Percentiles rank a stretch among this genome's conserved stretches.
These are phyloP conservation scores for Botrytis hyacinthi DNA, from an alignment of 2,329 filamentous ascomycete genomes.

Conservation along the genomic window DNA sequence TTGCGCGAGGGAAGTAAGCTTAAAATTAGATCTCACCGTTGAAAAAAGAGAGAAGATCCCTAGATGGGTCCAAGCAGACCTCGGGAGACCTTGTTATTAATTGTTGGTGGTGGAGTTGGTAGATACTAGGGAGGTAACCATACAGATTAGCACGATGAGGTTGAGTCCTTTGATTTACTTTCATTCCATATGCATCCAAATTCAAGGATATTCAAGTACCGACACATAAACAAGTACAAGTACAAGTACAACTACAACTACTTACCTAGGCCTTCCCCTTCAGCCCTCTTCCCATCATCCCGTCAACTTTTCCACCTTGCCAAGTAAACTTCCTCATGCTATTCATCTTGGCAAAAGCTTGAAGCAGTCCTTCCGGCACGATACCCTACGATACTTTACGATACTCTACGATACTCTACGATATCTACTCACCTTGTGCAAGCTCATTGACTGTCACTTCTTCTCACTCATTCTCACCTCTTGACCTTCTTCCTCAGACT, in stretches of 20 bases:
- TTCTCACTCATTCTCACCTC: background rate
- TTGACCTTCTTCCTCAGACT: background rate
- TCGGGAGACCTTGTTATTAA: background rate
- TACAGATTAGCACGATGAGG: too few species aligned
- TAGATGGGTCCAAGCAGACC: background rate
- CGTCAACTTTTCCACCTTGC: background rate
- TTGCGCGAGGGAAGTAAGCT: background rate
- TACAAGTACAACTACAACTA: background rate
- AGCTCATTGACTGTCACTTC: too few species aligned
- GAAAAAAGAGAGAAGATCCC: background rate
- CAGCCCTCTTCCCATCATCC: background rate
- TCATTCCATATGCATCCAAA: background rate
- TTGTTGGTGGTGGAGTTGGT: background rate
- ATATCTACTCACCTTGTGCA: too few species aligned
- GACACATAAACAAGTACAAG: background rate
- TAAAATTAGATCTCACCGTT: background rate
- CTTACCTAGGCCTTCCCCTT: background rate
- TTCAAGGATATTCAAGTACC: too few species aligned
- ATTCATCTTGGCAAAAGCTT: conserved; percentile 7
- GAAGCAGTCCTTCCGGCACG: background rate
- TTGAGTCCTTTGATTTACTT: background rate
- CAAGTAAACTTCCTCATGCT: background rate
- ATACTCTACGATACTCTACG: too few species aligned
- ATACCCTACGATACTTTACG: background rate
- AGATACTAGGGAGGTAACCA: too few species aligned